Evolutionary conservation across 495 filamentous ascomycete genomes (phyloP).

Genomic region (Hypoxylon cercidicola): DNA sequence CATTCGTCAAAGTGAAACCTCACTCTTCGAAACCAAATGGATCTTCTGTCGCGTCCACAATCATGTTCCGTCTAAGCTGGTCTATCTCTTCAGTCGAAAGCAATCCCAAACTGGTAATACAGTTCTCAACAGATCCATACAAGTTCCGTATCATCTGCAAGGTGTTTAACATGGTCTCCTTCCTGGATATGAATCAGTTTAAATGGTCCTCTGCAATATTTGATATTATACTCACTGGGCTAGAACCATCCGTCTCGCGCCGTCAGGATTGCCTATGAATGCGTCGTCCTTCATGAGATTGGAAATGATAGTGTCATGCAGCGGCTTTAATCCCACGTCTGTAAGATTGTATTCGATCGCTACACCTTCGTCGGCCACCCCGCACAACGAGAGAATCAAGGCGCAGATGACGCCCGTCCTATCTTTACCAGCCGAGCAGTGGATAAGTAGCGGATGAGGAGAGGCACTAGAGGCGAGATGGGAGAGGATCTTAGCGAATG

Average conservation of each 20-base stretch:
- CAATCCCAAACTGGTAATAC: constrained; percentile 58
- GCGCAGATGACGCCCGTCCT: constrained; percentile 69
- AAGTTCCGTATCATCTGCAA: constrained; percentile 58
- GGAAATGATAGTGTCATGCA: constrained; percentile 51
- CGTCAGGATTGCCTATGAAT: constrained; percentile 52
- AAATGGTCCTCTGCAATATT: constrained; percentile 1
- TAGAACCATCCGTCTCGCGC: constrained; percentile 58
- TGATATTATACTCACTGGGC: constrained; percentile 49
- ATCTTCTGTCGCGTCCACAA: constrained; percentile 41
- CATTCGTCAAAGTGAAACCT: too few species aligned
- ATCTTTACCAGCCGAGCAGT: constrained; percentile 69
- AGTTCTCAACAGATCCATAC: constrained; percentile 64
- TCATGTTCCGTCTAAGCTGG: constrained; percentile 55
- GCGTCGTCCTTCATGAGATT: constrained; percentile 50
- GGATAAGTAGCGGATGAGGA: constrained; percentile 59
- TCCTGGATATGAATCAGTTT: constrained; percentile 42
- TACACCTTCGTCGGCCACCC: constrained; percentile 61
- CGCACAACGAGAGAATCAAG: constrained; percentile 63
- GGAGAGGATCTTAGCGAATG: constrained; percentile 47
- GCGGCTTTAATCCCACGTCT: constrained; percentile 55
- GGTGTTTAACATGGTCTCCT: constrained; percentile 60
- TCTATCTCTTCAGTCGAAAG: constrained; percentile 60
- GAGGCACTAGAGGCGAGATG: constrained; percentile 47
- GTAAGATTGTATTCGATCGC: constrained; percentile 68
- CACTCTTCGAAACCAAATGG: neutral